These are phyloP conservation scores for Fusarium sp. DNA, from an alignment of 2,329 filamentous ascomycete genomes.

Conservation along the genomic window DNA sequence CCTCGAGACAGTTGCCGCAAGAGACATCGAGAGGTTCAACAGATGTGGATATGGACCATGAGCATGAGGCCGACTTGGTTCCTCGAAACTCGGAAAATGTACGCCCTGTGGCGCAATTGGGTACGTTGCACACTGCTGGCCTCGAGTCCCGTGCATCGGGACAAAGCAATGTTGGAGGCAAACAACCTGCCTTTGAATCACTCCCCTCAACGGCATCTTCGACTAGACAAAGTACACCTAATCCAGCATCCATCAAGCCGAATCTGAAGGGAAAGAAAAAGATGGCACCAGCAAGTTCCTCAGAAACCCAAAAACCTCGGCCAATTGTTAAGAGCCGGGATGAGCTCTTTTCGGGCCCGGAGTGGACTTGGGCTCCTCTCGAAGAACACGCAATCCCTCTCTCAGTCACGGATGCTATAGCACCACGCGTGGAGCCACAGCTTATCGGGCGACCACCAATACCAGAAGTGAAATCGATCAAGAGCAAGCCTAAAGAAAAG, in stretches of 20 bases:
- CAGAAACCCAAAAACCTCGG: neutral
- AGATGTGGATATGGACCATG: slow-evolving; percentile 7
- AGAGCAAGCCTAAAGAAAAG: slow-evolving; percentile 10
- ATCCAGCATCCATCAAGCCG: neutral
- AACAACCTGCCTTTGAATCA: slow-evolving; percentile 1
- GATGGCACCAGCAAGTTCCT: neutral
- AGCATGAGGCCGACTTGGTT: neutral
- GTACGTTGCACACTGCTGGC: neutral
- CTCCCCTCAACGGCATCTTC: slow-evolving; percentile 10
- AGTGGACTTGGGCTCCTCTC: slow-evolving; percentile 4
- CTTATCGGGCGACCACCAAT: neutral
- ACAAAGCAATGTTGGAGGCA: neutral
- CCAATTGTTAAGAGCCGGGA: neutral
- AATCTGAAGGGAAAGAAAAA: slow-evolving; percentile 4
- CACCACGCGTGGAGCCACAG: slow-evolving; percentile 1
- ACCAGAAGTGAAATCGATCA: neutral
- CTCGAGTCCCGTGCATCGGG: neutral
- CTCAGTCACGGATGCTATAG: slow-evolving; percentile 14
- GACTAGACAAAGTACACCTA: slow-evolving; percentile 13
- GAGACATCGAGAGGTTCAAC: slow-evolving; percentile 28
- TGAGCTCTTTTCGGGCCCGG: neutral
- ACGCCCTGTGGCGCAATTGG: neutral
- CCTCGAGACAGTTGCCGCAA: slow-evolving; percentile 42
- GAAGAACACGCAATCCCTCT: neutral
- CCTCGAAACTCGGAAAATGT: neutral